Base-by-base conservation (phyloP, 2,329 filamentous ascomycete species). In the Venturia oleaginea region DNA sequence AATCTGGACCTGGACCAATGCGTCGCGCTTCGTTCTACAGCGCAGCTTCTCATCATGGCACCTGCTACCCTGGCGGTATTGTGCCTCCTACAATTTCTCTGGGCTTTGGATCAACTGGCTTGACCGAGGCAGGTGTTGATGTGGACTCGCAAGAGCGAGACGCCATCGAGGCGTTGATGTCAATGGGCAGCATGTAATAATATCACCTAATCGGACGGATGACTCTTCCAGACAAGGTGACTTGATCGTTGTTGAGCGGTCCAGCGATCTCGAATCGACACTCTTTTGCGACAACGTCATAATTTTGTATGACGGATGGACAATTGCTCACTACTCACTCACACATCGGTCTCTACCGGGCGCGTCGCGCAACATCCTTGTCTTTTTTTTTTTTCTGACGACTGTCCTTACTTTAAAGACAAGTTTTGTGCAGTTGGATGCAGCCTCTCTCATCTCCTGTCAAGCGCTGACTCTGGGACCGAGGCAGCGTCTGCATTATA, bases 111-210 rank as follows among this genome's bases (percentile, higher is more conserved):
- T 59, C 65, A 63, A 76, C 83, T 67, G 83, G 85, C 64, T 38
- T 59, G 34, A 68, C 70, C 43, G 85, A 88, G 38, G 24, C 24
- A 27, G 38, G 38, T 38, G 60, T 67, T 57, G 27, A 46, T 10
- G 51, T 61, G 54, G 59, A 60, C 42, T 37, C 63, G 27, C 87
- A 91, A 76, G 90, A 93, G 80, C 87, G 87, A 70, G 90, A 91
- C 76, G 90, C 90, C 64, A 84, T 92, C 68, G 90, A 91, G 76
- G 90, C 90, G 68, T 84, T 93, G 72, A 80, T 94, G 72, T 85
- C 86, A 75, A 87, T 94, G 76, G 88, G 90, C 77, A 92, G 89
- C 64, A 80, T 81, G 78, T 81, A 63, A 42, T 59, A 3, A 42
- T 42, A 57, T 5, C 15, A 13, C 11, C 42, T 17, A 11, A 54